Conservation (phyloP, 257 asterid species). For the Oldenlandia corymbosa region DNA sequence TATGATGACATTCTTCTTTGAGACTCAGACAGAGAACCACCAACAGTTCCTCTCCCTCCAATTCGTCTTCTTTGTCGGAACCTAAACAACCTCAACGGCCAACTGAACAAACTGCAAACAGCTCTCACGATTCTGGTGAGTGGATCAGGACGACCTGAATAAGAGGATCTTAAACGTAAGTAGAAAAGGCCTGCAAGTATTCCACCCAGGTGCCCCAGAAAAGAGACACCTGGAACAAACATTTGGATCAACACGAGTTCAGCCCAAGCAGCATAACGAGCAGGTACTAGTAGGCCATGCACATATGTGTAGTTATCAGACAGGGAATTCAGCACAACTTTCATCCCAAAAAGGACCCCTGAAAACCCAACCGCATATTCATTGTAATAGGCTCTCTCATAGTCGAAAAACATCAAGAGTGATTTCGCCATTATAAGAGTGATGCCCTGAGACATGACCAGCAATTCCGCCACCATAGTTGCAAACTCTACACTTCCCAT, state of each 20-base stretch:
- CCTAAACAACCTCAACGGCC: conserved; percentile 51
- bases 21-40: no score
- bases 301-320: conserved; percentile 58
- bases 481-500: conserved; percentile 79
- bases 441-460: conserved; percentile 80
- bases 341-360: conserved; percentile 95
- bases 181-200: conserved; percentile 76
- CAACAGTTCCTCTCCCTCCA: conserved; percentile 53
- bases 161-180: conserved; percentile 34
- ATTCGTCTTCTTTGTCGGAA: conserved; percentile 21
- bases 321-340: conserved; percentile 66
- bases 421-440: conserved; percentile 62
- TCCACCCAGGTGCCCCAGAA: conserved; percentile 91
- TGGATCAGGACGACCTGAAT: conserved; percentile 47
- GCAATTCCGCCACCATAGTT: conserved; percentile 64
- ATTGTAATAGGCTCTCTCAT: conserved; percentile 55
- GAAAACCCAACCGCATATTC: conserved; percentile 87
- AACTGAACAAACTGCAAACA: conserved; percentile 32
- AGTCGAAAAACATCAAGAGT: conserved; percentile 51
- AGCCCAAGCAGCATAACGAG: conserved; percentile 94
- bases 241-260: conserved; percentile 78
- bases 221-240: conserved; percentile 88
- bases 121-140: conserved; percentile 35
- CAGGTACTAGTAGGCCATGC: conserved; percentile 68
- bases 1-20: conserved; percentile 20